Conservation (phyloP, 306 rosid species). For the Inga oerstediana region DNA sequence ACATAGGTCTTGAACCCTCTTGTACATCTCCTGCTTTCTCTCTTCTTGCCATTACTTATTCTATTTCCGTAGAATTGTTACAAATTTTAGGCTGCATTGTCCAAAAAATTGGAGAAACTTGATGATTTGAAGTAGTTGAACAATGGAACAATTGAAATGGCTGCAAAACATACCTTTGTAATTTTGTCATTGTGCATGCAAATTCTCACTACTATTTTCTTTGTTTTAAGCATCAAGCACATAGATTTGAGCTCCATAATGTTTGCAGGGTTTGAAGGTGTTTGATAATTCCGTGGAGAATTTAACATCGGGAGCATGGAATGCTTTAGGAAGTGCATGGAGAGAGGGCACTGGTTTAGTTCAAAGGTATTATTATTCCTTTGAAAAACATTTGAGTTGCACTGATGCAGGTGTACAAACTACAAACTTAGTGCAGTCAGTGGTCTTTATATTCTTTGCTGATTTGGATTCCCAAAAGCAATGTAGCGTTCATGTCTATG, state of each 20-base stretch:
- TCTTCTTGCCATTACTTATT: conserved; percentile 5
- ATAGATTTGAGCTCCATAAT: conserved; percentile 21
- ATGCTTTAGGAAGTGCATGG: conserved; percentile 86
- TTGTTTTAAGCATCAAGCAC: conserved; percentile 12
- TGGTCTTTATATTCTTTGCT: conserved; percentile 7
- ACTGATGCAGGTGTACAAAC: neutral
- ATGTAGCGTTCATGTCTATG: neutral
- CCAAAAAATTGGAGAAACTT: neutral
- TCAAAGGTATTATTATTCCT: conserved; percentile 60
- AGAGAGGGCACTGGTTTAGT: conserved; percentile 77
- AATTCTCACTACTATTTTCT: neutral
- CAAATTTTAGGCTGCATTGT: conserved; percentile 7
- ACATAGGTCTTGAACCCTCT: conserved; percentile 8
- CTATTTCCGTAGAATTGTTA: conserved; percentile 3
- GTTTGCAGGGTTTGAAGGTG: conserved; percentile 75
- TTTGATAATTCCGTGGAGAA: conserved; percentile 91
- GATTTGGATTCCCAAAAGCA: conserved; percentile 1
- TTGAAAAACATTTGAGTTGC: conserved; percentile 4
- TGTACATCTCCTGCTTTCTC: neutral
- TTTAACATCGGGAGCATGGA: conserved; percentile 98
- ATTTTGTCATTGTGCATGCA: conserved; percentile 17
- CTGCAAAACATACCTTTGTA: conserved; percentile 16
- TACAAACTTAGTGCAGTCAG: neutral
- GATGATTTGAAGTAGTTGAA: conserved; percentile 7
- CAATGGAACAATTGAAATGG: neutral